Conservation (phyloP, 331 rosid species). For the Saraca asoca region DNA sequence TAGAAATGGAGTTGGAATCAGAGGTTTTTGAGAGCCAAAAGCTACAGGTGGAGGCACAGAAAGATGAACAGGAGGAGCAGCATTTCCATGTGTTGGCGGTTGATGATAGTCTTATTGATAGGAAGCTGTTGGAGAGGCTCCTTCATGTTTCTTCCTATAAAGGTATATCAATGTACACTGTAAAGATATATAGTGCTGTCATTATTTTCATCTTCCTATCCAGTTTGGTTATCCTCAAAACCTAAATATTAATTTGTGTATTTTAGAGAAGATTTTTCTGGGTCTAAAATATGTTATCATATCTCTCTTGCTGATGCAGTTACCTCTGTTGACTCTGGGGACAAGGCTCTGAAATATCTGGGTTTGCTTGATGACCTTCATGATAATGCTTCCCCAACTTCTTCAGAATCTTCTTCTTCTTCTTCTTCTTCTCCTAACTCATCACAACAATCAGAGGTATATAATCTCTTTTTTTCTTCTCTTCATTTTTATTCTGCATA, state of each 20-base stretch:
- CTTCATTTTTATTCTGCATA: conserved; percentile 9
- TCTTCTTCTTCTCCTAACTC: conserved; percentile 34
- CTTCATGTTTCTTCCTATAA: conserved; percentile 72
- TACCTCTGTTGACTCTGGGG: conserved; percentile 92
- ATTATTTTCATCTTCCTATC: background rate
- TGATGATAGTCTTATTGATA: conserved; percentile 77
- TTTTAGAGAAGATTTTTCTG: background rate
- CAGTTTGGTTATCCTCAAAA: background rate
- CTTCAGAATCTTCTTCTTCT: conserved; percentile 44
- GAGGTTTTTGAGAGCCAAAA: conserved; percentile 28
- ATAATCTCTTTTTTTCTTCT: background rate
- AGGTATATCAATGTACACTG: no score
- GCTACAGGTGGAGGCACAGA: conserved; percentile 34
- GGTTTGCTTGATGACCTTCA: conserved; percentile 56
- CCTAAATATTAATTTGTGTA: background rate
- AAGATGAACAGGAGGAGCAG: conserved; percentile 31
- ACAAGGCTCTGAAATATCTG: conserved; percentile 85
- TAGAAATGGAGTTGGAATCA: conserved; percentile 10
- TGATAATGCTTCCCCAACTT: conserved; percentile 44
- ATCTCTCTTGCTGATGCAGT: conserved; percentile 46
- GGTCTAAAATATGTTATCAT: background rate
- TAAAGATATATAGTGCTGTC: background rate
- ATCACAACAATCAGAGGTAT: conserved; percentile 26
- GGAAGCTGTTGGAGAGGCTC: conserved; percentile 84
- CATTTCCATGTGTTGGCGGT: conserved; percentile 96